A percentile compares a stretch with the other conserved stretches of the same genome.
These are phyloP conservation scores for Agaricus sinodeliciosus DNA, from an alignment of 768 basidiomycete genomes.

Conservation along the genomic window DNA sequence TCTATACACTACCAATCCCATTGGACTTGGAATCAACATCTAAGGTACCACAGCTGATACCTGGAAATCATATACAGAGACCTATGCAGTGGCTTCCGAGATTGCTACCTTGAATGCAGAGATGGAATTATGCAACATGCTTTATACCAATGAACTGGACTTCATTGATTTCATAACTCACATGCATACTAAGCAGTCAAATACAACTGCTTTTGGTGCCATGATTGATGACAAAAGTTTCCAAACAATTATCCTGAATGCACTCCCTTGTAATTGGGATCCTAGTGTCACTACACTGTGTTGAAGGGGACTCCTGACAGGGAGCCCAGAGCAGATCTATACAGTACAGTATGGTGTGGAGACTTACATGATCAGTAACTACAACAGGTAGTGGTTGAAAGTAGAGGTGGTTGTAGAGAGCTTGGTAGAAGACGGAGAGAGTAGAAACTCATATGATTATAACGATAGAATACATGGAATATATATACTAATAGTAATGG, in stretches of 20 bases:
- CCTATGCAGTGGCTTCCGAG: constrained; percentile 8
- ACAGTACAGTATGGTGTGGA: too few relatives aligned
- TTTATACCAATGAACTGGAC: constrained; percentile 9
- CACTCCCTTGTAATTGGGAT: constrained; percentile 8
- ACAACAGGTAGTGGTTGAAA: too few relatives aligned
- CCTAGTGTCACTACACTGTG: too few relatives aligned
- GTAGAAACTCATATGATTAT: too few relatives aligned
- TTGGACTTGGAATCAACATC: neutral
- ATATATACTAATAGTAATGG: too few relatives aligned
- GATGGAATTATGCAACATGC: constrained; percentile 2
- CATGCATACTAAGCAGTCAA: constrained; percentile 12
- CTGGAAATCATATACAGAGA: constrained; percentile 13
- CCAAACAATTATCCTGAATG: constrained; percentile 13
- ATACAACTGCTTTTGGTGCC: constrained; percentile 15
- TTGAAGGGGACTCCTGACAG: too few relatives aligned
- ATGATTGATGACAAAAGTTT: constrained; percentile 13
- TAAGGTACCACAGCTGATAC: neutral
- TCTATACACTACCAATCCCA: neutral
- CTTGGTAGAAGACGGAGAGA: too few relatives aligned
- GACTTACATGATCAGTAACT: too few relatives aligned
- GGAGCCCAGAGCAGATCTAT: too few relatives aligned
- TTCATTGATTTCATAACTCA: constrained; percentile 13
- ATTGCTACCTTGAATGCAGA: constrained; percentile 9
- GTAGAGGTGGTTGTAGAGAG: too few relatives aligned
- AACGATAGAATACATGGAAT: too few relatives aligned